Evolutionary conservation across 352 stramenopile genomes (phyloP).

Genomic region (Globisporangium nunn): DNA sequence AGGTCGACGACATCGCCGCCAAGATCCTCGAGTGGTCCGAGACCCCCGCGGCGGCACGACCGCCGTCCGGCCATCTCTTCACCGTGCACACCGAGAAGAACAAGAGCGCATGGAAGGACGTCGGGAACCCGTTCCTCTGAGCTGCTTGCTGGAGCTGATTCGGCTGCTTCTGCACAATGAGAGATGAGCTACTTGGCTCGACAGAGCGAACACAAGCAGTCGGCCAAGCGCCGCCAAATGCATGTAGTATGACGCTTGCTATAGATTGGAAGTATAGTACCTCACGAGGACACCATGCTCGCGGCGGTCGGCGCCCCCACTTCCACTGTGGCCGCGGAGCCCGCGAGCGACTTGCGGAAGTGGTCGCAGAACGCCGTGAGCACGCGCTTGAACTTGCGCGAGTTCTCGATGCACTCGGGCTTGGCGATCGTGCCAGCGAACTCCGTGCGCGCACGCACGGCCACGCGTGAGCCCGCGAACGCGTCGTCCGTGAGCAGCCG

Average conservation of each 20-base stretch:
- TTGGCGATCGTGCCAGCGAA: constrained; percentile 56
- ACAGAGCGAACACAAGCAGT: too few relatives aligned
- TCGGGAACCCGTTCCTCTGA: constrained; percentile 67
- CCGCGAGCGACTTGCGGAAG: constrained; percentile 52
- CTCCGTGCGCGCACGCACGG: constrained; percentile 36
- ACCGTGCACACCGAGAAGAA: constrained; percentile 54
- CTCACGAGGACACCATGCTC: constrained; percentile 14
- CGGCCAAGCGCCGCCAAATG: background rate
- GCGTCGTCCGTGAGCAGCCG: constrained; percentile 50
- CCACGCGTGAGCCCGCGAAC: constrained; percentile 58
- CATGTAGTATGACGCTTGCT: background rate
- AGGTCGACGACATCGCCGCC: constrained; percentile 62
- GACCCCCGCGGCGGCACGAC: constrained; percentile 26
- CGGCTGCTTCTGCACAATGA: too few relatives aligned
- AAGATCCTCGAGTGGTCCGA: constrained; percentile 75
- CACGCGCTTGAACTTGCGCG: constrained; percentile 75
- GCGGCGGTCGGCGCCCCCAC: background rate
- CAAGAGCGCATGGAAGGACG: constrained; percentile 53
- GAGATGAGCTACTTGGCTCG: constrained; percentile 12
- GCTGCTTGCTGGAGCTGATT: too few relatives aligned
- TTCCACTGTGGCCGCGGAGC: background rate
- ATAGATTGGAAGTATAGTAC: background rate
- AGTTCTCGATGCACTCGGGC: constrained; percentile 58
- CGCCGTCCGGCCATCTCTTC: constrained; percentile 61
- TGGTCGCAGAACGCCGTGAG: constrained; percentile 73